Base-by-base conservation (phyloP, 2,329 filamentous ascomycete species). In the Neodidymelliopsis sp. region DNA sequence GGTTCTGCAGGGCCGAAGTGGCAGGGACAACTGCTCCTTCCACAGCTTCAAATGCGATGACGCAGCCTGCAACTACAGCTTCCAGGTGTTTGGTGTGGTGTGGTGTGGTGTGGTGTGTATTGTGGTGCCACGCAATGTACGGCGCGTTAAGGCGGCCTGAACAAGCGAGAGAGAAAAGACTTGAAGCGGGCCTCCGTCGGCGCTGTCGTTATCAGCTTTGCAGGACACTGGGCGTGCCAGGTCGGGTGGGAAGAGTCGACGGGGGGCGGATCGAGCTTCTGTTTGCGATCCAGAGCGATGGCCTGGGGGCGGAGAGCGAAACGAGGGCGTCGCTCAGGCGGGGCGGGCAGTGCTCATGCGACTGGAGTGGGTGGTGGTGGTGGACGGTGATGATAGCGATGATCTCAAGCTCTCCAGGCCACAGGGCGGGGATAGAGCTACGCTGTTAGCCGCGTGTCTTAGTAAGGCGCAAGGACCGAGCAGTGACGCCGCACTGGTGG, bases 101-200 rank as follows among this genome's bases (percentile, higher is more conserved):
- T 35, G 22, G 44, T 22, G 19, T 34, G 41, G 43, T 54, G 16
- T 45, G 42, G 16, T 24, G 29, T 35, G 22, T 44, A 30, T 22
- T 23, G 12, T 8, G n/a, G 15, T 10, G 10, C 15, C 25, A 18
- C 23, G 25, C 16, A 49, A 8, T 7, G 34, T 53, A 18, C 52
- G 31, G 50, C 38, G 45, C 41, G 58, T 75, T 77, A 78, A 55
- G 76, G 76, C 35, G 76, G 76, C 56, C 71, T 71, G 63, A 71
- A 77, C 40, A 78, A 72, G 50, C 73, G 70, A 38, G 74, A 71
- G 45, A 78, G 71, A 60, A 76, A 77, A 50, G 73, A 67, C 49
- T 77, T 74, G 58, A 75, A 75, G 60, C 70, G 68, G 57, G 72
- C 72, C 63, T 78, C 70, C 66, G 73, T 74, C 59, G 74, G 72